Conservation (phyloP, 179 eudicot genomes). For the Spinacia oleracea region DNA sequence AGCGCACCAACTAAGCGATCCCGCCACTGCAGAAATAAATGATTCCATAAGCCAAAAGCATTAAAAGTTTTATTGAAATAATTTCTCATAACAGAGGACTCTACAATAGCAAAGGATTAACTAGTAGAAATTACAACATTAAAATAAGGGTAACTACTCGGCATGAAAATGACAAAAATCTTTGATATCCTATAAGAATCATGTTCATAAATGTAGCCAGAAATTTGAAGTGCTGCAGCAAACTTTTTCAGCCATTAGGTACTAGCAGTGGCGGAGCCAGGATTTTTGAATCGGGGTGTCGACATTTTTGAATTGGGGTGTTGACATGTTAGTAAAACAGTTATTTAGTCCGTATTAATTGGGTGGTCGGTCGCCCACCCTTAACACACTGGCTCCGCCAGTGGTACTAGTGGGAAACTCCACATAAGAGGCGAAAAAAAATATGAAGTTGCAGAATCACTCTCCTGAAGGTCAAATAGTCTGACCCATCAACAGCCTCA, state of each 20-base stretch:
- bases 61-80: neutral
- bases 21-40: conserved; percentile 66
- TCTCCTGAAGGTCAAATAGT: too few species aligned
- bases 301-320: too few species aligned
- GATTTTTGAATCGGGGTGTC: too few species aligned
- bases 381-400: too few species aligned
- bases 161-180: neutral
- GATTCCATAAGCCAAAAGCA: conserved; percentile 8
- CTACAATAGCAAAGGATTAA: neutral
- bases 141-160: neutral
- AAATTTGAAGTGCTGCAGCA: neutral
- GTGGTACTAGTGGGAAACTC: too few species aligned
- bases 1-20: conserved; percentile 86
- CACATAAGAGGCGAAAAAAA: too few species aligned
- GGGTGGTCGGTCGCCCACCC: too few species aligned
- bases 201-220: neutral
- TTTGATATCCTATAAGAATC: neutral
- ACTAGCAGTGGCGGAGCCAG: too few species aligned
- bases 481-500: too few species aligned
- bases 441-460: too few species aligned
- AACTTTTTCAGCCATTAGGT: neutral
- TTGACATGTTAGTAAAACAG: too few species aligned
- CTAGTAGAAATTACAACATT: neutral
- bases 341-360: too few species aligned
- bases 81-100: neutral